phyloP scores from a whole-genome alignment of 1,139 yeast species.

The Petasospora fabianii region DNA sequence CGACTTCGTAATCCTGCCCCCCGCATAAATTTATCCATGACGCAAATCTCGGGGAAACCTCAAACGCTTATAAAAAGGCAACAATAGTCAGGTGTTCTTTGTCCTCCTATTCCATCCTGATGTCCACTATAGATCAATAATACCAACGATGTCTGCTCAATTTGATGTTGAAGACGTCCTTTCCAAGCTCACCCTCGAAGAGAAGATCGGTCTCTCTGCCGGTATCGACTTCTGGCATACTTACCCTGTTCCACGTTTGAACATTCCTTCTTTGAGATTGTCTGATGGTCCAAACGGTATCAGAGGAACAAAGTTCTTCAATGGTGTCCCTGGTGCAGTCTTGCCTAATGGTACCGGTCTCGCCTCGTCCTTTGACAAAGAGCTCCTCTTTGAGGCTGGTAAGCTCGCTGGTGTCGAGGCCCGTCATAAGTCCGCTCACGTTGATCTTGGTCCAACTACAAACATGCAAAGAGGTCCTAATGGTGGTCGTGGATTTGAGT shows the following conservation, averaged over 20 bases:
- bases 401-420: conserved; percentile 48
- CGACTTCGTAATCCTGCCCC: no score
- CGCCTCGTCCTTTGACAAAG: conserved; percentile 35
- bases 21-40: no score
- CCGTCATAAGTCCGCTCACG: conserved; percentile 50
- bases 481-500: conserved; percentile 63
- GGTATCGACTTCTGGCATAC: conserved; percentile 61
- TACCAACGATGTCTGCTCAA: conserved; percentile 10
- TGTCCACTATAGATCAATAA: background rate
- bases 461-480: conserved; percentile 54
- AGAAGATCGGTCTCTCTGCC: conserved; percentile 46
- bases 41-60: conserved; percentile 1
- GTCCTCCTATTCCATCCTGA: background rate
- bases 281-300: conserved; percentile 57
- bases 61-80: background rate
- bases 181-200: conserved; percentile 42
- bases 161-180: conserved; percentile 45
- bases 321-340: conserved; percentile 46
- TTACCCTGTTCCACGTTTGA: conserved; percentile 42
- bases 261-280: conserved; percentile 36
- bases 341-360: conserved; percentile 46
- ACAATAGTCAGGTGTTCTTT: background rate
- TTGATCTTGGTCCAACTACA: conserved; percentile 56
- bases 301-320: conserved; percentile 49
- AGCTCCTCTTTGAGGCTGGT: conserved; percentile 42